Evolutionary conservation across 148 eudicot genomes (phyloP).

Genomic region (Persicaria tinctoria): DNA sequence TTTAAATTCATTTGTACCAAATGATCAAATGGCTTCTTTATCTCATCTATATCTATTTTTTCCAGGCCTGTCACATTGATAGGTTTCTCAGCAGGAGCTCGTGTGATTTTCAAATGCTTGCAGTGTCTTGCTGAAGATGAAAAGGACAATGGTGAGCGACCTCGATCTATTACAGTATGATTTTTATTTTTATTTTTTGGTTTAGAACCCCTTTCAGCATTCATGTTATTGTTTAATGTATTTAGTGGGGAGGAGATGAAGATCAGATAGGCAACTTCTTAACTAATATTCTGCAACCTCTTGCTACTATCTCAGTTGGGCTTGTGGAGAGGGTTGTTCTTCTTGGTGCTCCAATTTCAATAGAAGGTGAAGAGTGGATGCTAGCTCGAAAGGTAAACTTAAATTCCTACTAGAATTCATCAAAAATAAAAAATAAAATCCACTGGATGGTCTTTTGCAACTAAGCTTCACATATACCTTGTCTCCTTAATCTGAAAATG

Average conservation of each 20-base stretch:
- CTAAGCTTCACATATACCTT: too few relatives aligned
- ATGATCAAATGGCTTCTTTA: not conserved
- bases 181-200: not conserved
- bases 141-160: conserved; percentile 38
- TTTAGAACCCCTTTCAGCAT: not conserved
- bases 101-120: conserved; percentile 76
- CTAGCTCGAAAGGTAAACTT: conserved; percentile 62
- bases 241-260: too few relatives aligned
- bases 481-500: too few relatives aligned
- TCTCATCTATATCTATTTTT: not conserved
- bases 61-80: conserved; percentile 82
- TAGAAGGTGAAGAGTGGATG: conserved; percentile 65
- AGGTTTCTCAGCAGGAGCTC: conserved; percentile 87
- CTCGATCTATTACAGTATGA: not conserved
- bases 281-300: not conserved
- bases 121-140: conserved; percentile 53
- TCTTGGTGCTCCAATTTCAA: conserved; percentile 79
- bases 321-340: conserved; percentile 85
- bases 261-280: not conserved
- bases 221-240: not conserved
- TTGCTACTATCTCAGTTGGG: conserved; percentile 35
- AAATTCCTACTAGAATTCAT: not conserved
- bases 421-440: too few relatives aligned
- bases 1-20: not conserved
- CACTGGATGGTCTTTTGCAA: too few relatives aligned